A percentile compares a stretch with the other conserved stretches of the same genome.
phyloP scores from a whole-genome alignment of 495 filamentous ascomycete species.

The Aspergillus nanangensis region DNA sequence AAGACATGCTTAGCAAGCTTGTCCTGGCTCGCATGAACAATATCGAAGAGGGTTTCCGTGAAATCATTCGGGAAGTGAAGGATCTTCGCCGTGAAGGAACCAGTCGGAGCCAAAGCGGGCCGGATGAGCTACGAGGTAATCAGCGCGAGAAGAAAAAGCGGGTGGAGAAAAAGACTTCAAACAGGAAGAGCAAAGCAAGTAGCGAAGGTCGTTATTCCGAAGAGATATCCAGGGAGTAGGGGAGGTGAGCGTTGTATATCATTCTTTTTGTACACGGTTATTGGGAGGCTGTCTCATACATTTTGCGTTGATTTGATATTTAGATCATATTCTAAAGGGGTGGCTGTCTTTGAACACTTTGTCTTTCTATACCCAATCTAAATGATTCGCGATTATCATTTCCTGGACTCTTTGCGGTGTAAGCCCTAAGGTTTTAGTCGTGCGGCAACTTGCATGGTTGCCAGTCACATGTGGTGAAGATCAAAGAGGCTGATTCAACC shows the following conservation, averaged over 20 bases:
- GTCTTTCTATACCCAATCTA: too few species aligned
- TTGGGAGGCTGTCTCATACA: constrained; percentile 9
- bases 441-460: too few species aligned
- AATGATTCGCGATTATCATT: too few species aligned
- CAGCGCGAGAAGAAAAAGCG: constrained; percentile 28
- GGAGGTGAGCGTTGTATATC: too few species aligned
- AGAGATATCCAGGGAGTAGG: not conserved
- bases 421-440: too few species aligned
- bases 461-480: too few species aligned
- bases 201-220: constrained; percentile 13
- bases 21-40: constrained; percentile 90
- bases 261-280: too few species aligned
- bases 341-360: too few species aligned
- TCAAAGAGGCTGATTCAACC: too few species aligned
- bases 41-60: constrained; percentile 78
- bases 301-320: too few species aligned
- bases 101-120: constrained; percentile 29
- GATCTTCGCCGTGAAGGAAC: constrained; percentile 40
- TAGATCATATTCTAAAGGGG: too few species aligned
- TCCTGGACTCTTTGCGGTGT: too few species aligned
- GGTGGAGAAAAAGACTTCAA: constrained; percentile 25
- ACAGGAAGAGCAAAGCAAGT: constrained; percentile 17
- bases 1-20: constrained; percentile 72
- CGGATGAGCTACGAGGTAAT: constrained; percentile 19
- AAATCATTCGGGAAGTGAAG: constrained; percentile 80